Conservation (phyloP, 345 rosid species). For the Brassica incana region DNA sequence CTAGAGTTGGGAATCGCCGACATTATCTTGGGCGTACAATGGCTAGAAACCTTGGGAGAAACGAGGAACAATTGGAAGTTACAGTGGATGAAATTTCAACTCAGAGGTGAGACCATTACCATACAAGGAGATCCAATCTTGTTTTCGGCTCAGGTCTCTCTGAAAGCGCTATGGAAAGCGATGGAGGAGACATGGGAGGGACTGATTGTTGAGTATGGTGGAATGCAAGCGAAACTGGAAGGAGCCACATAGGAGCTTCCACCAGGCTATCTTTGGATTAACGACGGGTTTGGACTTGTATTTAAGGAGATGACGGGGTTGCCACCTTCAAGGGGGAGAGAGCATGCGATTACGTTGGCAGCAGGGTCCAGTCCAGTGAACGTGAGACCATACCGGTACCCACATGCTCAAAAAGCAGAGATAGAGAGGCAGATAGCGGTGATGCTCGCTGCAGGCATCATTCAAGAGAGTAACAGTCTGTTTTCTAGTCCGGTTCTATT, state of each 20-base stretch:
- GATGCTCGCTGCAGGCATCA: neutral
- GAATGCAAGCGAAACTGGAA: neutral
- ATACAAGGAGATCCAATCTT: neutral
- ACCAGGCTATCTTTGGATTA: no score
- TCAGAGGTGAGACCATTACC: neutral
- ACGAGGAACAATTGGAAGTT: neutral
- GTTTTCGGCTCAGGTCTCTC: neutral
- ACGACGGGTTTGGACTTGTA: no score
- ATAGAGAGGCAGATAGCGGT: neutral
- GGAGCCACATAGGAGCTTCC: no score
- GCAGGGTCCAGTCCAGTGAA: neutral
- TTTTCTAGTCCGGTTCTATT: neutral
- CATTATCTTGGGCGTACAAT: neutral
- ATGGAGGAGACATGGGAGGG: neutral
- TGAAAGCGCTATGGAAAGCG: neutral
- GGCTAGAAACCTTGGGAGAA: neutral
- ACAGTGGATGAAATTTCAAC: neutral
- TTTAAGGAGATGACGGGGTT: no score
- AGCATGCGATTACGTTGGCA: no score
- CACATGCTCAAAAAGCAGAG: neutral
- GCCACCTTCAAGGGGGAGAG: no score
- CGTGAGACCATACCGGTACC: neutral
- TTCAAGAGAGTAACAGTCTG: neutral
- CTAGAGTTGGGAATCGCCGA: neutral
- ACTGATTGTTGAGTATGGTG: neutral